Evolutionary conservation across 257 asterid genomes (phyloP).

Genomic region (Coffea canephora): DNA sequence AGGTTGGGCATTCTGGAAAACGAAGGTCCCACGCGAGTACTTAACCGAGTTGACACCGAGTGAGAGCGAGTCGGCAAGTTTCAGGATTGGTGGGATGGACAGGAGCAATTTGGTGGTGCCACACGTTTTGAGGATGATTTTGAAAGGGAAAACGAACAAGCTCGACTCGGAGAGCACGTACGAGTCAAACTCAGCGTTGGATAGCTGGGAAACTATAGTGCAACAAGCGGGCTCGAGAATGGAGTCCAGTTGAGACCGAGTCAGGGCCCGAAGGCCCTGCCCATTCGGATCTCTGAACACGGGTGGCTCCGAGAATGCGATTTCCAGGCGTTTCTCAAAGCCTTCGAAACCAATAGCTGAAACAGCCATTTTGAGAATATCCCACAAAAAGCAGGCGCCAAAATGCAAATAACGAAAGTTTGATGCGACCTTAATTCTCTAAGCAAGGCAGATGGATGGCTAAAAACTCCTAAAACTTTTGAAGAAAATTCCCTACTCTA

Average conservation of each 20-base stretch:
- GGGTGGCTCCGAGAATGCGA: constrained; percentile 28
- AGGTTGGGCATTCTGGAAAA: constrained; percentile 35
- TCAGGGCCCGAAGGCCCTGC: constrained; percentile 36
- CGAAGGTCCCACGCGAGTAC: constrained; percentile 46
- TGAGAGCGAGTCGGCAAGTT: constrained; percentile 30
- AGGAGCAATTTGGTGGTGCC: constrained; percentile 44
- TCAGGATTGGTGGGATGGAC: constrained; percentile 32
- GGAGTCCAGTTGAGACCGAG: constrained; percentile 33
- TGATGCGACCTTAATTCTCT: not conserved
- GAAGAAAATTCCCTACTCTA: constrained; percentile 9
- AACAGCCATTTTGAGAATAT: constrained; percentile 18
- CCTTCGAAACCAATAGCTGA: constrained; percentile 51
- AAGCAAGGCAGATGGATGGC: not conserved
- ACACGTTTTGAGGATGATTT: constrained; percentile 43
- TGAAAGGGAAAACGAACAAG: constrained; percentile 39
- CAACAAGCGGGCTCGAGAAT: constrained; percentile 47
- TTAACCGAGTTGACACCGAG: constrained; percentile 26
- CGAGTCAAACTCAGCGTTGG: constrained; percentile 40
- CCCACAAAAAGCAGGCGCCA: not conserved
- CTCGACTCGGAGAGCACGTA: constrained; percentile 55
- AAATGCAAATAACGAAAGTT: not conserved
- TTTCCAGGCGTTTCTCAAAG: constrained; percentile 47
- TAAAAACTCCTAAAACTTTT: not conserved
- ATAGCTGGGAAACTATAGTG: constrained; percentile 44
- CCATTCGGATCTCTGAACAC: constrained; percentile 27